Percentiles rank a stretch among this genome's conserved stretches.
Evolutionary conservation across 2,329 filamentous ascomycete genomes (phyloP).

Genomic region (Neophaeococcomyces mojaviensis): DNA sequence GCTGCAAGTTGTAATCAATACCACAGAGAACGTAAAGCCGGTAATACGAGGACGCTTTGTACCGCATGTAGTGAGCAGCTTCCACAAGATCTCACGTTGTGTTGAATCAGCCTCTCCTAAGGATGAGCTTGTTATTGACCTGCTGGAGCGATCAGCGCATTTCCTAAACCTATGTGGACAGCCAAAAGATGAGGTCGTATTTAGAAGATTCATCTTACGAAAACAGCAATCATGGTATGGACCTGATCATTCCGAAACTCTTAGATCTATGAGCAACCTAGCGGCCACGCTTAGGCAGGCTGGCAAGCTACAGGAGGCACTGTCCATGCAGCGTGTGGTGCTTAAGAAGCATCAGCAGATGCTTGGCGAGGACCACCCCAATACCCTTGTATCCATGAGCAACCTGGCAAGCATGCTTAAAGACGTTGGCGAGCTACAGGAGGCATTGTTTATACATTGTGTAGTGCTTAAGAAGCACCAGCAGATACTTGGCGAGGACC

Average conservation of each 20-base stretch:
- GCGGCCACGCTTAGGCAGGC: constrained; percentile 2
- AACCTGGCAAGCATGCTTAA: background rate
- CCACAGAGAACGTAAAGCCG: background rate
- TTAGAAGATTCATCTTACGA: constrained; percentile 18
- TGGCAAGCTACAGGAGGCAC: constrained; percentile 11
- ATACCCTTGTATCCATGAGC: constrained; percentile 13
- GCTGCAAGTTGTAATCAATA: constrained; percentile 14
- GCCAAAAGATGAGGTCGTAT: constrained; percentile 14
- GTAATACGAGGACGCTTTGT: too few species aligned
- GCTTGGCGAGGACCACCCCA: constrained; percentile 23
- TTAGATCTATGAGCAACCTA: background rate
- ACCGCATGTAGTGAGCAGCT: too few species aligned
- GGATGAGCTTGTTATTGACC: too few species aligned
- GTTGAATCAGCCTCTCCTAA: too few species aligned
- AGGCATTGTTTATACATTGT: constrained; percentile 16
- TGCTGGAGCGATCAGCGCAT: too few species aligned
- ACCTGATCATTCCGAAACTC: constrained; percentile 8
- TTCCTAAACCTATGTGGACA: background rate
- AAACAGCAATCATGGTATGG: constrained; percentile 16
- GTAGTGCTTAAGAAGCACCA: too few species aligned
- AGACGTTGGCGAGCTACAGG: constrained; percentile 9
- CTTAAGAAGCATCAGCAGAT: constrained; percentile 22
- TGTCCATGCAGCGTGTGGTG: background rate
- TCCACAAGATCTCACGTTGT: too few species aligned
- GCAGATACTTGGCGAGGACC: constrained; percentile 23